These are phyloP conservation scores for Alternaria ventricosa DNA, from an alignment of 2,329 filamentous ascomycete genomes.

Conservation along the genomic window DNA sequence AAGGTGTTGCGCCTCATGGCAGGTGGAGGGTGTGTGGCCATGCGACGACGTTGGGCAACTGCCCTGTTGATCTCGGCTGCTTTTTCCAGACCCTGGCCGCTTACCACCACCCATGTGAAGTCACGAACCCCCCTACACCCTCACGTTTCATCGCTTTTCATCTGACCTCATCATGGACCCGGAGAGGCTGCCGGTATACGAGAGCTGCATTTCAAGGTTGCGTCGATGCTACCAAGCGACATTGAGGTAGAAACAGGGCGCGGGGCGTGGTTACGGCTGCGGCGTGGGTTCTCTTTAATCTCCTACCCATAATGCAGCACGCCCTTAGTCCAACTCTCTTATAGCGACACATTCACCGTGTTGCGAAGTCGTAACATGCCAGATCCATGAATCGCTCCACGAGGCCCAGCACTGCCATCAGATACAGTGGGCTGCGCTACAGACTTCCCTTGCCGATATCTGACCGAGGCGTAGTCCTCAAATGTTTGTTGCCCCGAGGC, in stretches of 20 bases:
- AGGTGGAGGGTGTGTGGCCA: not conserved
- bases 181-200: not conserved
- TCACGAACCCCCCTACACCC: not conserved
- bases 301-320: not conserved
- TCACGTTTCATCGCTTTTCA: not conserved
- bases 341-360: not conserved
- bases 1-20: not conserved
- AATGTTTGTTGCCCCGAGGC: constrained; percentile 8
- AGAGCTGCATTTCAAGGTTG: not conserved
- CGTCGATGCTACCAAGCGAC: not conserved
- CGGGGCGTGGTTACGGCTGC: not conserved
- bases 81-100: not conserved
- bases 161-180: not conserved
- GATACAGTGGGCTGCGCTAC: constrained; percentile 8
- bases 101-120: not conserved
- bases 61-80: constrained; percentile 3
- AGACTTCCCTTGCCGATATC: constrained; percentile 5
- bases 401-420: not conserved
- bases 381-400: not conserved
- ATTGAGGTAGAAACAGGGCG: not conserved
- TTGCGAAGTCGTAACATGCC: not conserved
- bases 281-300: not conserved
- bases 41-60: constrained; percentile 4
- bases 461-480: constrained; percentile 9
- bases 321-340: not conserved